These are phyloP conservation scores for Anthracocystis panici-leucophaei DNA, from an alignment of 1,284 basidiomycete genomes.

Conservation along the genomic window DNA sequence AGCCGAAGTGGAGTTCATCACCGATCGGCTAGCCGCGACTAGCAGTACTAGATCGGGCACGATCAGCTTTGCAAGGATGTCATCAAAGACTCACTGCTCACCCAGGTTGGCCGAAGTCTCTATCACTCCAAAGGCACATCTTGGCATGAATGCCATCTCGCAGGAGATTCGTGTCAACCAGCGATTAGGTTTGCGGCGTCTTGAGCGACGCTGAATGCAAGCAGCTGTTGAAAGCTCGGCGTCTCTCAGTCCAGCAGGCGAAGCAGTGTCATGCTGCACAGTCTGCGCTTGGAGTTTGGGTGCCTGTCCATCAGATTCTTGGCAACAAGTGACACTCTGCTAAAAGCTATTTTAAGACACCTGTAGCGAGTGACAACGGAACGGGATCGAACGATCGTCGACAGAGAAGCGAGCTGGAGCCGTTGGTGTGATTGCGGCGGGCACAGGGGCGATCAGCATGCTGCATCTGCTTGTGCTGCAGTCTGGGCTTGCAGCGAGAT, in stretches of 20 bases:
- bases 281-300: neutral
- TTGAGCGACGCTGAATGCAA: neutral
- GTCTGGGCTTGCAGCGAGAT: neutral
- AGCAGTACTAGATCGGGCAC: neutral
- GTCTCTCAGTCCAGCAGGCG: too few species aligned
- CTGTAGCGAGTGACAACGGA: neutral
- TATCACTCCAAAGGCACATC: too few species aligned
- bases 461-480: neutral
- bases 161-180: neutral
- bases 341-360: too few species aligned
- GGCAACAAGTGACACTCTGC: neutral
- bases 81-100: too few species aligned
- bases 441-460: too few species aligned
- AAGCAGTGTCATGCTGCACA: conserved; percentile 3
- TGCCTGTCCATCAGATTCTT: conserved; percentile 9
- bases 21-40: neutral
- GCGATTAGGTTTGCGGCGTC: neutral
- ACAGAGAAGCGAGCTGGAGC: neutral
- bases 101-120: too few species aligned
- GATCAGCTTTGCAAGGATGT: too few species aligned
- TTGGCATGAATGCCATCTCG: neutral
- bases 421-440: neutral
- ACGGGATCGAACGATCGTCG: neutral
- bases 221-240: too few species aligned
- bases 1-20: conserved; percentile 13